Percentiles rank a stretch among this genome's conserved stretches.
Evolutionary conservation across 768 basidiomycete species (phyloP).

Genomic region (Lactifluus echinatus): DNA sequence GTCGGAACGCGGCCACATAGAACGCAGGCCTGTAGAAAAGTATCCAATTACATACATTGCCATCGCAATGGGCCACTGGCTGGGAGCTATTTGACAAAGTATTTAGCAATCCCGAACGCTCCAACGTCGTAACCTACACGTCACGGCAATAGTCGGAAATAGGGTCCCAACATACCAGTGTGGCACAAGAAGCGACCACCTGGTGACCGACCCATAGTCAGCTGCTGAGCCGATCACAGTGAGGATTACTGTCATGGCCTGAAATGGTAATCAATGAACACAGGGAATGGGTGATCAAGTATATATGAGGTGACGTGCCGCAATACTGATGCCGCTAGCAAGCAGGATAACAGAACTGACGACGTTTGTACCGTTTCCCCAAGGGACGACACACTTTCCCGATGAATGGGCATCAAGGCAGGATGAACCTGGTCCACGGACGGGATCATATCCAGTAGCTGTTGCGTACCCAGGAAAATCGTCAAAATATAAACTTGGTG

Average conservation of each 20-base stretch:
- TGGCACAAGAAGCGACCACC: constrained; percentile 66
- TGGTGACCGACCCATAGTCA: constrained; percentile 72
- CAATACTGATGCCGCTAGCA: constrained; percentile 67
- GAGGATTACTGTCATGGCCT: constrained; percentile 72
- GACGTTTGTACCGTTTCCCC: constrained; percentile 61
- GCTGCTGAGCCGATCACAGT: constrained; percentile 63
- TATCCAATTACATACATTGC: constrained; percentile 70
- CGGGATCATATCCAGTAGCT: constrained; percentile 62
- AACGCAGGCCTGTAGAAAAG: constrained; percentile 73
- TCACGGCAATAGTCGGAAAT: constrained; percentile 60
- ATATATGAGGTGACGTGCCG: constrained; percentile 46
- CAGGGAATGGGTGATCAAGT: constrained; percentile 35
- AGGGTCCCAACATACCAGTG: constrained; percentile 69
- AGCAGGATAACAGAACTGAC: constrained; percentile 68
- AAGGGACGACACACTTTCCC: constrained; percentile 68
- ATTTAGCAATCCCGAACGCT: constrained; percentile 62
- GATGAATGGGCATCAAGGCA: constrained; percentile 48
- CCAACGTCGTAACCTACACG: constrained; percentile 70
- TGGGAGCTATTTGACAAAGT: constrained; percentile 48
- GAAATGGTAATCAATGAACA: not conserved
- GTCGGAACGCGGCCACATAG: constrained; percentile 69
- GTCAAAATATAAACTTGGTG: constrained; percentile 58
- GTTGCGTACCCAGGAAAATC: constrained; percentile 58
- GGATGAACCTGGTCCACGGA: constrained; percentile 57
- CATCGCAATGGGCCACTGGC: constrained; percentile 67